phyloP scores from a whole-genome alignment of 305 asterid species.

The Solanum hybrid region DNA sequence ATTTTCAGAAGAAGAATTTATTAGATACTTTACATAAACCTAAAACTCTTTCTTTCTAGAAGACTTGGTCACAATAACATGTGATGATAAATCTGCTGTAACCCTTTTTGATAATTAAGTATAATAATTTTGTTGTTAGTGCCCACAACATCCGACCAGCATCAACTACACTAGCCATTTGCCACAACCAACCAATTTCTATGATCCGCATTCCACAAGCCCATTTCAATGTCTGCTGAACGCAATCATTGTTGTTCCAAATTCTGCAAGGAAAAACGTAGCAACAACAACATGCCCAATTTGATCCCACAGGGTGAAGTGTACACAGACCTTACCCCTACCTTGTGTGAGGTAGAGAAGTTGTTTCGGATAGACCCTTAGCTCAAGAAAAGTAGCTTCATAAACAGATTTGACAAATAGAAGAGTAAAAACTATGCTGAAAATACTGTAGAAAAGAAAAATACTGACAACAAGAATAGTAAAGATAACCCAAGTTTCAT shows the following conservation, averaged over 20 bases:
- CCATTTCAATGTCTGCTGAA: background rate
- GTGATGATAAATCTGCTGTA: background rate
- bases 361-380: background rate
- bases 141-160: background rate
- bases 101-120: background rate
- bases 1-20: background rate
- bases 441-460: background rate
- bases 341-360: background rate
- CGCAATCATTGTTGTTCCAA: background rate
- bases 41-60: background rate
- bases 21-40: background rate
- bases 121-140: background rate
- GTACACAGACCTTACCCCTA: background rate
- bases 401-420: background rate
- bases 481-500: background rate
- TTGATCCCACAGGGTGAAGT: background rate
- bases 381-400: background rate
- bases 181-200: background rate
- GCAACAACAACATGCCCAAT: background rate
- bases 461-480: background rate
- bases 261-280: background rate
- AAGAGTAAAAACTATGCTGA: background rate
- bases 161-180: background rate
- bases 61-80: background rate
- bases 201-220: background rate